phyloP scores from a whole-genome alignment of 768 basidiomycete species.

The Chalciporus pseudorubinellus region DNA sequence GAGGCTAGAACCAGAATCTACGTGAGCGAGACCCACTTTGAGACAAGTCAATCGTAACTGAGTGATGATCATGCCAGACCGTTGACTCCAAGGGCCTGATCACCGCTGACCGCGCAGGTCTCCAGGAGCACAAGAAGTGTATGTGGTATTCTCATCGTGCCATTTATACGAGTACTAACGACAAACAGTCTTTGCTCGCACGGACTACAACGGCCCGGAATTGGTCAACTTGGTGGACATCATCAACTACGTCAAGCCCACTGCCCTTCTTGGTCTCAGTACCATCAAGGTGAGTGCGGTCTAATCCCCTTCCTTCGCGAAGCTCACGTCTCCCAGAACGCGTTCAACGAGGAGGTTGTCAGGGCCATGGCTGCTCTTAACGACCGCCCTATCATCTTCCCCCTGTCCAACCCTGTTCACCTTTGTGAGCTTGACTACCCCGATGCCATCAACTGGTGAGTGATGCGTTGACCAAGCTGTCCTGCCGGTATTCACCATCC shows the following conservation, averaged over 20 bases:
- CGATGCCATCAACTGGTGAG: constrained; percentile 58
- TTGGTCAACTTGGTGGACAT: constrained; percentile 63
- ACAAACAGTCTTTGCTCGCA: constrained; percentile 61
- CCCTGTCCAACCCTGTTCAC: constrained; percentile 70
- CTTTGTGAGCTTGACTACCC: constrained; percentile 59
- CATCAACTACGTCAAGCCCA: constrained; percentile 69
- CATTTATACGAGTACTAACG: neutral
- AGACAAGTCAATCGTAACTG: constrained; percentile 4
- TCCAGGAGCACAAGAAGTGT: constrained; percentile 77
- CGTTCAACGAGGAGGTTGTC: constrained; percentile 65
- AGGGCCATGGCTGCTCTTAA: constrained; percentile 63
- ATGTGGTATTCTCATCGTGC: constrained; percentile 9
- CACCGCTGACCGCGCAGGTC: constrained; percentile 60
- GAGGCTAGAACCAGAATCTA: constrained; percentile 68
- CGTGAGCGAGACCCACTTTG: constrained; percentile 37
- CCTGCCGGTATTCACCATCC: neutral
- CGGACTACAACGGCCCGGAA: constrained; percentile 63
- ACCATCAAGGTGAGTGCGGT: constrained; percentile 41
- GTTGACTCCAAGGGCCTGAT: constrained; percentile 79
- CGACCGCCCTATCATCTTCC: constrained; percentile 75
- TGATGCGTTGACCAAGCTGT: neutral
- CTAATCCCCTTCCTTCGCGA: neutral
- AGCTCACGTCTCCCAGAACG: constrained; percentile 32
- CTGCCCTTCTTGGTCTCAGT: constrained; percentile 73
- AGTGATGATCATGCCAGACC: constrained; percentile 40